A percentile compares a stretch with the other conserved stretches of the same genome.
These are phyloP conservation scores for Naganishia cerealis DNA, from an alignment of 1,284 basidiomycete genomes.

Conservation along the genomic window DNA sequence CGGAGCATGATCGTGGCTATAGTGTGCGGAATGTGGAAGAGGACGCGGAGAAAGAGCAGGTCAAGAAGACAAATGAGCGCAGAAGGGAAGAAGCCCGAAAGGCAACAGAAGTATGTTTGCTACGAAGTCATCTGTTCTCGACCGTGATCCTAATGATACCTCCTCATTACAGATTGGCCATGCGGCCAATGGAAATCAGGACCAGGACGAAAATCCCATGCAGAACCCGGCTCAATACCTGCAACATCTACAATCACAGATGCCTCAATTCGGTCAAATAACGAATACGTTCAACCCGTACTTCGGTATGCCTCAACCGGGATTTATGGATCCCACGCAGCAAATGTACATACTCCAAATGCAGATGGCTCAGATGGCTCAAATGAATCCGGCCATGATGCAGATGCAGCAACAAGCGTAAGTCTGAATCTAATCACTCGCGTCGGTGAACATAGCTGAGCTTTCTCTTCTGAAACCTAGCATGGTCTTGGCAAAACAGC, in stretches of 20 bases:
- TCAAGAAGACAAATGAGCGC: constrained; percentile 25
- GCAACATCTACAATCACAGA: constrained; percentile 27
- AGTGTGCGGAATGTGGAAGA: constrained; percentile 11
- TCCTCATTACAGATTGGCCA: neutral
- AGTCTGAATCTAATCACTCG: neutral
- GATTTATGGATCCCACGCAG: constrained; percentile 21
- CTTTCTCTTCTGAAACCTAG: neutral
- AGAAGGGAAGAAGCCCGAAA: constrained; percentile 32
- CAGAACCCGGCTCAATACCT: constrained; percentile 1
- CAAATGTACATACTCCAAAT: constrained; percentile 30
- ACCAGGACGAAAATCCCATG: neutral
- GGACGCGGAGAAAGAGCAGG: constrained; percentile 3
- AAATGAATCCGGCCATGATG: constrained; percentile 32
- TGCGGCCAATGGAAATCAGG: constrained; percentile 21
- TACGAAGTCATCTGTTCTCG: neutral
- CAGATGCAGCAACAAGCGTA: constrained; percentile 36
- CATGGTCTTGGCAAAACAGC: constrained; percentile 75
- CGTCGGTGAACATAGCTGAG: neutral
- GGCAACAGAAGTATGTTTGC: constrained; percentile 28
- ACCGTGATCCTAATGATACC: neutral
- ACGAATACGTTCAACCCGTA: constrained; percentile 27
- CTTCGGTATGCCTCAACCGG: constrained; percentile 24
- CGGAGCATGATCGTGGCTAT: constrained; percentile 12
- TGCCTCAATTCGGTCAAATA: constrained; percentile 25
- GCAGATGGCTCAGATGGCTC: constrained; percentile 31